Evolutionary conservation across 2,329 filamentous ascomycete species (phyloP), one percentile per base, ranked within the genome.

Genomic region (Pseudopithomyces maydicus): DNA sequence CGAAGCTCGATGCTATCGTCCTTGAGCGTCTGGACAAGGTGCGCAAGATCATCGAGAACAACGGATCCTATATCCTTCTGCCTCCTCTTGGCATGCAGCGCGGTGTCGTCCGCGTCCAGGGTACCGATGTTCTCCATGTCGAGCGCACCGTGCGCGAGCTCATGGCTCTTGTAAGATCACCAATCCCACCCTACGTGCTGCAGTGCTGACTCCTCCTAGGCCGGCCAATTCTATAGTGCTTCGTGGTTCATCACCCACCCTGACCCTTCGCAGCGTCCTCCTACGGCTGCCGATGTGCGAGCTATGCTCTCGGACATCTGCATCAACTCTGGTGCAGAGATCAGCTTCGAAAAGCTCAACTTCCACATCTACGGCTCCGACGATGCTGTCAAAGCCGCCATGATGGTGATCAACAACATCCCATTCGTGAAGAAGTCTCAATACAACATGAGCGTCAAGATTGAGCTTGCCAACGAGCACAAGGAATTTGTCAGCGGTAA

Each of bases 401-500:
- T 99, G 80, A 90, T 88, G 76, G 93, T 98, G 54, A 92, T 99
- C 68, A 91, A 94, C 54, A 90, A 96, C 64, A 90, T 97, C 63
- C 89, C 90, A 41, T 96, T 97, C 70, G 91, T 96, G 58, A 89
- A 89, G 63, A 90, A 92, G 67, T 88, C 90, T 41, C 90, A 91
- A 65, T 96, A 96, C 71, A 93, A 96, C 74, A 96, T 99, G 74
- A 88, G 93, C 55, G 94, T 99, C 73, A 98, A 98, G 82, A 96
- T 99, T 61, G 95, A 99, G 81, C 88, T 99, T 55, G 95, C 95
- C 71, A 98, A 98, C 72, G 95, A 99, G 80, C 95, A 99, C 82
- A 99, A 99, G 78, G 95, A 99, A 73, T 99, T 99, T 74, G 95
- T 99, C 55, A 97, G 93, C 67, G 95, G 95, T 67, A 99, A 99